A percentile compares a stretch with the other conserved stretches of the same genome.
phyloP scores from a whole-genome alignment of 495 filamentous ascomycete species.

The Penicillium goetzii region DNA sequence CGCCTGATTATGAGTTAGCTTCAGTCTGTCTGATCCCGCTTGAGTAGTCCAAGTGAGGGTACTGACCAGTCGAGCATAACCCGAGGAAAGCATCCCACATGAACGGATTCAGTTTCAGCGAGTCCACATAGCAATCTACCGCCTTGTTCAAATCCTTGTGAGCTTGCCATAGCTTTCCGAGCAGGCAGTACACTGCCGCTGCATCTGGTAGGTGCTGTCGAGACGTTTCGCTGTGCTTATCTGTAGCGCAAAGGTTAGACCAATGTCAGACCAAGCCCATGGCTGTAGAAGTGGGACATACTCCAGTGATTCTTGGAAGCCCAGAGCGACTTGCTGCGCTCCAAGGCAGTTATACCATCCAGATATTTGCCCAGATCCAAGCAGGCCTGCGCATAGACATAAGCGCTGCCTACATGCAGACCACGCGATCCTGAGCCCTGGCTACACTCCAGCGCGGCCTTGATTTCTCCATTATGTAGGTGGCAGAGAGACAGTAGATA shows the following conservation, averaged over 20 bases:
- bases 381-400: constrained; percentile 88
- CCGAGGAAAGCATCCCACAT: constrained; percentile 96
- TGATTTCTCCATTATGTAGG: constrained; percentile 76
- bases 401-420: constrained; percentile 82
- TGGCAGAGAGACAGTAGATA: constrained; percentile 86
- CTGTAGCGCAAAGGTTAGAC: constrained; percentile 42
- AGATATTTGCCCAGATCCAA: constrained; percentile 74
- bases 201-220: constrained; percentile 77
- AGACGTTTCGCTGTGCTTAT: constrained; percentile 67
- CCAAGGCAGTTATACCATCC: constrained; percentile 79
- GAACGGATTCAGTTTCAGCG: constrained; percentile 89
- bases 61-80: constrained; percentile 70
- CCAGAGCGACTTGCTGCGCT: constrained; percentile 74
- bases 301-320: constrained; percentile 70
- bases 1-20: constrained; percentile 57
- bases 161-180: constrained; percentile 84
- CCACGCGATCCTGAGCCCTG: constrained; percentile 65
- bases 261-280: not conserved
- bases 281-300: constrained; percentile 39
- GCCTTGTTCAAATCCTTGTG: constrained; percentile 81
- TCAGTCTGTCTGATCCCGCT: not conserved
- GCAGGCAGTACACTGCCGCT: constrained; percentile 74
- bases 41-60: constrained; percentile 1
- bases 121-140: constrained; percentile 80
- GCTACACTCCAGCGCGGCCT: constrained; percentile 73